Conservation (phyloP, 1,139 yeast genomes). For the Arxiozyma telluris region DNA sequence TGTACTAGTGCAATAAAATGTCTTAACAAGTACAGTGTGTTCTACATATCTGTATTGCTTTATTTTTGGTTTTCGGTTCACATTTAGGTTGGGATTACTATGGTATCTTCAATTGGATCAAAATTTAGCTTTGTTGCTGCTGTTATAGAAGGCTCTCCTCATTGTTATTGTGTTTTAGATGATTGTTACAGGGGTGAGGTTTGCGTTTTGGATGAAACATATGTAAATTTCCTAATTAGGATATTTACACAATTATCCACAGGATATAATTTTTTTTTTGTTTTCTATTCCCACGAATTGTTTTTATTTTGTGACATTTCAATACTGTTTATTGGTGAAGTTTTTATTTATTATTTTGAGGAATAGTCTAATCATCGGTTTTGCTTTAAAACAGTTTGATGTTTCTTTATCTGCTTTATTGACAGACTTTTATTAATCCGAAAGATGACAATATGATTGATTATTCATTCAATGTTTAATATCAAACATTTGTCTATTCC, state of each 20-base stretch:
- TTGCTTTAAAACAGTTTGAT: background rate
- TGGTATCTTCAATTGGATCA: background rate
- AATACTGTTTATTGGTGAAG: background rate
- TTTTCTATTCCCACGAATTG: background rate
- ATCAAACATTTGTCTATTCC: background rate
- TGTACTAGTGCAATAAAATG: background rate
- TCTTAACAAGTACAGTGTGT: background rate
- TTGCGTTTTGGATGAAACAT: background rate
- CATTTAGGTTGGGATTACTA: too few species aligned
- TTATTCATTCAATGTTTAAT: too few species aligned
- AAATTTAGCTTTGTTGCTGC: background rate
- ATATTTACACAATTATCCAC: constrained; percentile 2
- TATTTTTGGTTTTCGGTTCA: background rate
- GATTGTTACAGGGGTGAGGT: background rate
- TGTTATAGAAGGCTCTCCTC: background rate
- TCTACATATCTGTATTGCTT: too few species aligned
- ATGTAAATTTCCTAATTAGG: constrained; percentile 4
- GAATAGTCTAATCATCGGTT: background rate
- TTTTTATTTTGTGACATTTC: too few species aligned
- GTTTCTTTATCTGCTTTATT: background rate
- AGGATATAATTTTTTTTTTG: background rate
- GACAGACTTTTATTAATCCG: background rate
- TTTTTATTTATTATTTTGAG: background rate
- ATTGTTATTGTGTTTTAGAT: background rate
- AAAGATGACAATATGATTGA: background rate